Percentiles rank a stretch among this genome's conserved stretches.
phyloP scores from a whole-genome alignment of 164 flowering plant species.

The Akebia trifoliata region DNA sequence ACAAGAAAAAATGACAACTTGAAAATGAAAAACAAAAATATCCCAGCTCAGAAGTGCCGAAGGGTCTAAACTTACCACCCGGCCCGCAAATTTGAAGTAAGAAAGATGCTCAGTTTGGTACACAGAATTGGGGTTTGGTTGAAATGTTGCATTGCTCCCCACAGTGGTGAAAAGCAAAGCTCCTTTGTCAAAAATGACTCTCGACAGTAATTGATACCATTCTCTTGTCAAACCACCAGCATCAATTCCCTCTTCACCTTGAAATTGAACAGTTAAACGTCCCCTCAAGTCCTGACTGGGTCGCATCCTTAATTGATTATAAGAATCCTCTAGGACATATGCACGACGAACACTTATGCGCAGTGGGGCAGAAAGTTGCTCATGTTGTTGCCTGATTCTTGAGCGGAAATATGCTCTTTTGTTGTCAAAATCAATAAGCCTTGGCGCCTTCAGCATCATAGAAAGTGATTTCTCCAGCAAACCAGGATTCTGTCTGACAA shows the following conservation, averaged over 20 bases:
- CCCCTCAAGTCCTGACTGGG: slow-evolving; percentile 82
- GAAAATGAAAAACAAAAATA: background rate
- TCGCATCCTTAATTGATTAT: slow-evolving; percentile 90
- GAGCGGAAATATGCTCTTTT: slow-evolving; percentile 87
- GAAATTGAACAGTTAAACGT: slow-evolving; percentile 88
- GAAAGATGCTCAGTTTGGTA: slow-evolving; percentile 97
- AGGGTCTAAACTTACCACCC: slow-evolving; percentile 56
- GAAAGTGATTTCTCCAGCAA: slow-evolving; percentile 90
- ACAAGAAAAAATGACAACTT: background rate
- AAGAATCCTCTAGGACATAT: slow-evolving; percentile 89
- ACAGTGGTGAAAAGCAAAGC: slow-evolving; percentile 97
- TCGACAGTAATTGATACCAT: slow-evolving; percentile 89
- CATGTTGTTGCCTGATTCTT: slow-evolving; percentile 89
- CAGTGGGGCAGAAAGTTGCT: slow-evolving; percentile 73
- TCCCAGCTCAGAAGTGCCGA: background rate
- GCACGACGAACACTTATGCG: slow-evolving; percentile 86
- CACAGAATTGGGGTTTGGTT: slow-evolving; percentile 95
- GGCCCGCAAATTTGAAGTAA: slow-evolving; percentile 92
- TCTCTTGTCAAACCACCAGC: slow-evolving; percentile 98
- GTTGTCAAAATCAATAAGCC: slow-evolving; percentile 91
- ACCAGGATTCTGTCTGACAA: slow-evolving; percentile 87
- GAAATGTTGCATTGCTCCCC: slow-evolving; percentile 88
- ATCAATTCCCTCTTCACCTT: slow-evolving; percentile 99
- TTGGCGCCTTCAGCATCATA: slow-evolving; percentile 83
- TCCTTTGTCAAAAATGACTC: slow-evolving; percentile 94